Evolutionary conservation across 805 yeast species (phyloP).

Genomic region (Scheffersomyces amazonensis): DNA sequence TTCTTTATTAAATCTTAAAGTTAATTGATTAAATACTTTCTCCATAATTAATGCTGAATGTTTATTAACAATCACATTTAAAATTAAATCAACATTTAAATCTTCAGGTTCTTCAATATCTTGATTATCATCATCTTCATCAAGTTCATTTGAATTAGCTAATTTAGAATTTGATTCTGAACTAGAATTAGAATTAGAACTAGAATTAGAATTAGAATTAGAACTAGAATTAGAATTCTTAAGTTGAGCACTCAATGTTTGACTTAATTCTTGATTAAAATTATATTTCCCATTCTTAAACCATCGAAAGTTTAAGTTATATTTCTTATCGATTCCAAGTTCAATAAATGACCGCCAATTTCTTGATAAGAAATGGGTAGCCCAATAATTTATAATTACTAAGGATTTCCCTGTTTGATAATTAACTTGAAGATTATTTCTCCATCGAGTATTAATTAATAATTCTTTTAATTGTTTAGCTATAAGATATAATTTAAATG

Average conservation of each 20-base stretch:
- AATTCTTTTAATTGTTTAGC: conserved; percentile 55
- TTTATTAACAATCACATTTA: conserved; percentile 34
- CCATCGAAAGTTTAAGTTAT: conserved; percentile 59
- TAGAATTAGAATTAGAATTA: conserved; percentile 3
- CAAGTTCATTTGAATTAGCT: background rate
- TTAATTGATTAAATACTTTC: conserved; percentile 15
- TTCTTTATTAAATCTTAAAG: conserved; percentile 9
- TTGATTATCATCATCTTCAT: conserved; percentile 7
- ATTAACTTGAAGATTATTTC: conserved; percentile 55
- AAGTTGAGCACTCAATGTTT: conserved; percentile 1
- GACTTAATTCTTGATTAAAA: conserved; percentile 13
- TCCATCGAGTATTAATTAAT: conserved; percentile 49
- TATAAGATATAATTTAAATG: conserved; percentile 60
- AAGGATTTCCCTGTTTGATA: conserved; percentile 53
- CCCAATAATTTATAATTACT: conserved; percentile 65
- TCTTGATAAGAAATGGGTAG: conserved; percentile 38
- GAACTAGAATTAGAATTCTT: conserved; percentile 4
- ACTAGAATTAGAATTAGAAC: no score
- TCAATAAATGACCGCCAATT: conserved; percentile 55
- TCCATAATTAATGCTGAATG: conserved; percentile 34
- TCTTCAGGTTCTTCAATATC: conserved; percentile 22
- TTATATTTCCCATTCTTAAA: conserved; percentile 51
- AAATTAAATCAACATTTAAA: conserved; percentile 32
- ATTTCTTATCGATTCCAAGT: conserved; percentile 51
- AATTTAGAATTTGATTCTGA: background rate